Percentiles rank a stretch among this genome's conserved stretches.
Evolutionary conservation across 192 early-diverging fungal genomes (phyloP).

Genomic region (Polychytrium aggregatum): DNA sequence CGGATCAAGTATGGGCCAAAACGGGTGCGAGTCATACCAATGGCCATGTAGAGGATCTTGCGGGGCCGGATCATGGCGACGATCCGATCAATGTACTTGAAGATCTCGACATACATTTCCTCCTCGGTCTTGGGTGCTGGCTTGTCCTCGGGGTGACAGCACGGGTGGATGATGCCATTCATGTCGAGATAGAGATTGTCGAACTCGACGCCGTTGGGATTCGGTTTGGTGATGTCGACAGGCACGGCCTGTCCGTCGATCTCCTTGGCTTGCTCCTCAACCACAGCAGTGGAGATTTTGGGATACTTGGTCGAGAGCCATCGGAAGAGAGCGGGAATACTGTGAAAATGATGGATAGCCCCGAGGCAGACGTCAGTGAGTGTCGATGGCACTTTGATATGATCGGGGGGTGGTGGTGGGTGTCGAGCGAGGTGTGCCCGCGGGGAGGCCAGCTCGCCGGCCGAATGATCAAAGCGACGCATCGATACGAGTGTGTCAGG

Average conservation of each 20-base stretch:
- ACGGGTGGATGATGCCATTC: conserved; percentile 78
- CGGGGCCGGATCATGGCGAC: conserved; percentile 85
- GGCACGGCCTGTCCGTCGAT: conserved; percentile 70
- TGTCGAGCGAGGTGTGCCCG: too few species aligned
- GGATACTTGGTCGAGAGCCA: conserved; percentile 50
- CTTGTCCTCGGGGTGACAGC: conserved; percentile 47
- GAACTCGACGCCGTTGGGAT: conserved; percentile 84
- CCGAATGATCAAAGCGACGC: too few species aligned
- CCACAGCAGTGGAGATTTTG: conserved; percentile 38
- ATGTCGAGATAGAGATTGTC: conserved; percentile 98
- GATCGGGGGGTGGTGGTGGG: too few species aligned
- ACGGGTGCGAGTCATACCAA: conserved; percentile 43
- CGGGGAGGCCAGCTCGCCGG: too few species aligned
- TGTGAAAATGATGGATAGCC: too few species aligned
- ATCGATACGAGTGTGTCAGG: too few species aligned
- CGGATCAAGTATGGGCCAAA: too few species aligned
- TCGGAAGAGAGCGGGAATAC: too few species aligned
- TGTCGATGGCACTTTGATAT: too few species aligned
- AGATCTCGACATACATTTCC: conserved; percentile 92
- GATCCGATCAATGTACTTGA: conserved; percentile 92
- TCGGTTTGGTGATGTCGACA: conserved; percentile 75
- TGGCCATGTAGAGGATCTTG: conserved; percentile 95
- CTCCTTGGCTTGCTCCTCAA: conserved; percentile 58
- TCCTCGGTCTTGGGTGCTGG: conserved; percentile 47
- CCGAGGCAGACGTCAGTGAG: too few species aligned